Percentiles rank a stretch among this genome's conserved stretches.
Evolutionary conservation across 345 rosid genomes (phyloP).

Genomic region (Xanthoceras sorbifolium): DNA sequence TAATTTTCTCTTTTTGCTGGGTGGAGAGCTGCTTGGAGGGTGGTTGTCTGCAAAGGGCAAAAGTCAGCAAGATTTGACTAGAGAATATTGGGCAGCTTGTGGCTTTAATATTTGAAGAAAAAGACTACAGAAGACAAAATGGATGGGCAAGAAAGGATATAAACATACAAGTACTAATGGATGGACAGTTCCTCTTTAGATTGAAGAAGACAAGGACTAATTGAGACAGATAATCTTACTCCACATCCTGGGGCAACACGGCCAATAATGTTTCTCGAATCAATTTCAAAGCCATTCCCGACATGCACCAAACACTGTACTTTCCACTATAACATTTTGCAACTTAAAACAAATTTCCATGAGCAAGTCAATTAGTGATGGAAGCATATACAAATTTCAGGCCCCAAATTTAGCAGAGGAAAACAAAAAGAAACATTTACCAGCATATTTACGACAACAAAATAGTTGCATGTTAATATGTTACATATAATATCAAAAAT

Average conservation of each 20-base stretch:
- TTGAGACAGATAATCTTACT: not conserved
- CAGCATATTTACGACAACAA: not conserved
- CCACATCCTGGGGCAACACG: not conserved
- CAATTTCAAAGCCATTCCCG: not conserved
- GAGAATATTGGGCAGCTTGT: not conserved
- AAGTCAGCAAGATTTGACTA: not conserved
- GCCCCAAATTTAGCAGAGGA: not conserved
- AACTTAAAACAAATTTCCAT: not conserved
- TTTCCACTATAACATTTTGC: not conserved
- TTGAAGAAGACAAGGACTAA: not conserved
- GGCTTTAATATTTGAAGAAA: not conserved
- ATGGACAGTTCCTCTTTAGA: not conserved
- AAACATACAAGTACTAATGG: not conserved
- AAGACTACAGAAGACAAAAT: constrained; percentile 1
- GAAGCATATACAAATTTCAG: not conserved
- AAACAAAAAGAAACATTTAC: not conserved
- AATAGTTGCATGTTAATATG: not conserved
- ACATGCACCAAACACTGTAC: not conserved
- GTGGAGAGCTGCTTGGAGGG: not conserved
- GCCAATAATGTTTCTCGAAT: not conserved
- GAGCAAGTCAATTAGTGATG: not conserved
- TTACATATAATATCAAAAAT: not conserved
- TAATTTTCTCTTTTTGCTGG: not conserved
- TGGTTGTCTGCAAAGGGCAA: not conserved
- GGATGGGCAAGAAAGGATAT: not conserved